Conservation (phyloP, 2,329 filamentous ascomycete species). For the Ophidiomyces ophidiicola region DNA sequence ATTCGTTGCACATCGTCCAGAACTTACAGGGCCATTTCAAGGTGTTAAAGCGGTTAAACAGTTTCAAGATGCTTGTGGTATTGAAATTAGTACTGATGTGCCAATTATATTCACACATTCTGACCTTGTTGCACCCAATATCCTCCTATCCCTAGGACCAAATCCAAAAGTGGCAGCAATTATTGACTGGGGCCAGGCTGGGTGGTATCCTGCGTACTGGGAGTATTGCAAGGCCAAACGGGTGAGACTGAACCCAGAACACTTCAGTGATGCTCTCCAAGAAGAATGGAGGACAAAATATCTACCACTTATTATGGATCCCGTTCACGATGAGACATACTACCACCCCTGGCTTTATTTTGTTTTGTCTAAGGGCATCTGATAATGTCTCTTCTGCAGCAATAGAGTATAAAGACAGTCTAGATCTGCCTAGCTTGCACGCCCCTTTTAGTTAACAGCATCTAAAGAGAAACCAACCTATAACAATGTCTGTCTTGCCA, state of each 20-base stretch:
- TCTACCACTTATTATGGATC: slow-evolving; percentile 23
- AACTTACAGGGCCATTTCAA: slow-evolving; percentile 23
- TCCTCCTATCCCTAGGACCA: slow-evolving; percentile 19
- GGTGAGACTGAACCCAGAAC: slow-evolving; percentile 17
- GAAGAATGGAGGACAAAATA: slow-evolving; percentile 22
- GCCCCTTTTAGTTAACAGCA: too few species aligned
- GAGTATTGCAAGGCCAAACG: slow-evolving; percentile 23
- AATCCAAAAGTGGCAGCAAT: slow-evolving; percentile 14
- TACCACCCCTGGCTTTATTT: slow-evolving; percentile 28
- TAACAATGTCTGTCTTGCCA: too few species aligned
- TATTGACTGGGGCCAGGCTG: slow-evolving; percentile 26
- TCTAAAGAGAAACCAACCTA: too few species aligned
- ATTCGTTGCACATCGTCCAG: slow-evolving; percentile 20
- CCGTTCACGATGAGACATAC: slow-evolving; percentile 23
- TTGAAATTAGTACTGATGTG: slow-evolving; percentile 22
- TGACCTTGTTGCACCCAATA: slow-evolving; percentile 26
- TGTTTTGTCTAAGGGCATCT: slow-evolving; percentile 15
- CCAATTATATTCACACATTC: slow-evolving; percentile 26
- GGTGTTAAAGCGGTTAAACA: slow-evolving; percentile 22
- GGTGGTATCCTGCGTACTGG: slow-evolving; percentile 26
- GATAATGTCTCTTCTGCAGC: too few species aligned
- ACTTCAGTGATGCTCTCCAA: slow-evolving; percentile 15
- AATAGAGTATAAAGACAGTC: too few species aligned
- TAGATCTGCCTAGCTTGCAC: too few species aligned
- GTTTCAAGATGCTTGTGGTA: slow-evolving; percentile 25